phyloP scores from a whole-genome alignment of 176 grass and related monocot genomes.

The Oryza meyeriana region DNA sequence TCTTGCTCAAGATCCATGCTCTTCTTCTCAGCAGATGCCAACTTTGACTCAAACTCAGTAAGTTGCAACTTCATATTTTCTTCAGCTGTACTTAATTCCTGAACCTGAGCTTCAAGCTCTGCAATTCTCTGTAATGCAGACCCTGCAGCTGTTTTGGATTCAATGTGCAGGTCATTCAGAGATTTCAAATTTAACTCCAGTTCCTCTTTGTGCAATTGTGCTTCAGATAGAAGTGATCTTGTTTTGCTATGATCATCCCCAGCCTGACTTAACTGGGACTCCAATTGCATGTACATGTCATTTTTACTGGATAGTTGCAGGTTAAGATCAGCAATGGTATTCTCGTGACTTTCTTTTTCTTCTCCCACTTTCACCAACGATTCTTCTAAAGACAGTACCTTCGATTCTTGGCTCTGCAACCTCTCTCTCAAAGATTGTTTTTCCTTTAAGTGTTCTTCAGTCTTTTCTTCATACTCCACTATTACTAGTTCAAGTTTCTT shows the following conservation, averaged over 20 bases:
- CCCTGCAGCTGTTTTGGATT: slow-evolving; percentile 49
- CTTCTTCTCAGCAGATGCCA: slow-evolving; percentile 57
- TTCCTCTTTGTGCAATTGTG: slow-evolving; percentile 67
- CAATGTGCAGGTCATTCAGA: slow-evolving; percentile 53
- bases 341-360: slow-evolving; percentile 55
- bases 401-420: slow-evolving; percentile 55
- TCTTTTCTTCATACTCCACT: slow-evolving; percentile 42
- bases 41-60: slow-evolving; percentile 55
- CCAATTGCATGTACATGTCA: slow-evolving; percentile 44
- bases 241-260: slow-evolving; percentile 51
- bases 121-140: slow-evolving; percentile 36
- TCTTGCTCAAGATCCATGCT: slow-evolving; percentile 68
- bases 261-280: slow-evolving; percentile 50
- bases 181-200: slow-evolving; percentile 62
- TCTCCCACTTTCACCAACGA: slow-evolving; percentile 47
- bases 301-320: slow-evolving; percentile 43
- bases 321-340: slow-evolving; percentile 48
- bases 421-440: slow-evolving; percentile 54
- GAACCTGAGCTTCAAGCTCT: slow-evolving; percentile 61
- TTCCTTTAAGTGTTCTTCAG: slow-evolving; percentile 51
- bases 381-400: slow-evolving; percentile 51
- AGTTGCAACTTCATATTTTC: slow-evolving; percentile 52
- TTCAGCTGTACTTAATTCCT: slow-evolving; percentile 57
- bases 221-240: slow-evolving; percentile 56
- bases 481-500: slow-evolving; percentile 52